These are phyloP conservation scores for Haplosporangium sp. DNA, from an alignment of 371 early-diverging fungal species.

Conservation along the genomic window DNA sequence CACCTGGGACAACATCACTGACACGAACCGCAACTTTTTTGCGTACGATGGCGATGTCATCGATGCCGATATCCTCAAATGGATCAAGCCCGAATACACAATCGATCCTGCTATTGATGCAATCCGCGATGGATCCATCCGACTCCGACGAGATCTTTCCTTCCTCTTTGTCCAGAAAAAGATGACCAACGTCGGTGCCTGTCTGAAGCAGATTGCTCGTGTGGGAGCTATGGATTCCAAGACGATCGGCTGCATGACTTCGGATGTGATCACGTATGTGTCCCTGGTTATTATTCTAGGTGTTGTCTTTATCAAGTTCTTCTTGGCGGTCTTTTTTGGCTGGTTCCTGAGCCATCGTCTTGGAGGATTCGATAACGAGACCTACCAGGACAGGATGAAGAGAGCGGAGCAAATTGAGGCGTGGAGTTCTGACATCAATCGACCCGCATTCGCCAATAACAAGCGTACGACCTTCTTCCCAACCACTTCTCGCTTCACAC, in stretches of 20 bases:
- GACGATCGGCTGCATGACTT: conserved; percentile 83
- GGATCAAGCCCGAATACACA: conserved; percentile 47
- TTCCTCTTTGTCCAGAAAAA: conserved; percentile 53
- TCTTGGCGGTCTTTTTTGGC: conserved; percentile 87
- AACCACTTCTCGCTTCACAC: conserved; percentile 51
- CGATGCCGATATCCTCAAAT: conserved; percentile 60
- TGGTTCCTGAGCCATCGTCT: conserved; percentile 81
- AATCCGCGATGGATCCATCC: conserved; percentile 54
- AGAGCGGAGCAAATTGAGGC: conserved; percentile 69
- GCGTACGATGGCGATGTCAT: conserved; percentile 85
- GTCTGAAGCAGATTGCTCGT: conserved; percentile 55
- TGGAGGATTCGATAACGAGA: conserved; percentile 78
- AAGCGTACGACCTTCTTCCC: conserved; percentile 39
- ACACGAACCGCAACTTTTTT: conserved; percentile 61
- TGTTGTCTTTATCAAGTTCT: conserved; percentile 85
- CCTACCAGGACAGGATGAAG: conserved; percentile 67
- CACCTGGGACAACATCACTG: conserved; percentile 76
- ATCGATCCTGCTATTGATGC: conserved; percentile 54
- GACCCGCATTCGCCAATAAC: conserved; percentile 54
- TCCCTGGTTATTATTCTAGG: conserved; percentile 83
- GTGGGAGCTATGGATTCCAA: conserved; percentile 82
- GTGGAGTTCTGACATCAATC: conserved; percentile 67
- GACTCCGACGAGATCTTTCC: conserved; percentile 45
- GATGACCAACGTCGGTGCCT: conserved; percentile 46
- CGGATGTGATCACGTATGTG: conserved; percentile 81